phyloP scores from a whole-genome alignment of 2,329 filamentous ascomycete genomes.

The Tolypocladium paradoxum region DNA sequence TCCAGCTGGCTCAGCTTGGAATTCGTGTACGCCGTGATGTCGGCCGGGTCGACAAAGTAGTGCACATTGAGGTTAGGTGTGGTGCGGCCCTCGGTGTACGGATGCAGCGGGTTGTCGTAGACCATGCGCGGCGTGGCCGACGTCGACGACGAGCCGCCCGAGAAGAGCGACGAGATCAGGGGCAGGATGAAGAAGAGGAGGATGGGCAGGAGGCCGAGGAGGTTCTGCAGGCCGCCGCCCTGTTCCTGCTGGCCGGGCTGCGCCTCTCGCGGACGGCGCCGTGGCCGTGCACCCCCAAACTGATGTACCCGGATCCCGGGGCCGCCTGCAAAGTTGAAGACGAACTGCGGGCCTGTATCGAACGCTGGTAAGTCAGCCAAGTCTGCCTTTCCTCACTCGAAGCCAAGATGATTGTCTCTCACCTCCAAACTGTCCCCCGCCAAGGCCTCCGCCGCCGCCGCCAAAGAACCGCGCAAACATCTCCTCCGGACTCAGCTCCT shows the following conservation, averaged over 20 bases:
- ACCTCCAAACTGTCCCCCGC: conserved; percentile 42
- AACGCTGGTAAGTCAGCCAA: conserved; percentile 38
- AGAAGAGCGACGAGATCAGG: conserved; percentile 70
- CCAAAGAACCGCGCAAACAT: conserved; percentile 97
- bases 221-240: conserved; percentile 40
- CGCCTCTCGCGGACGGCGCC: conserved; percentile 61
- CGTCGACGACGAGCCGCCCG: conserved; percentile 27
- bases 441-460: conserved; percentile 60
- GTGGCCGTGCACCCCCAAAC: conserved; percentile 72
- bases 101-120: conserved; percentile 60
- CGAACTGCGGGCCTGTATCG: conserved; percentile 75
- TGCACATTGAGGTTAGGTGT: conserved; percentile 62
- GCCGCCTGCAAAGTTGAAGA: conserved; percentile 89
- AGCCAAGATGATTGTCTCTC: conserved; percentile 5
- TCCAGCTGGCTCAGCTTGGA: conserved; percentile 68
- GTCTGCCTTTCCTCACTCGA: too few relatives aligned
- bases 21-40: conserved; percentile 59
- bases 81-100: conserved; percentile 62
- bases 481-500: conserved; percentile 92
- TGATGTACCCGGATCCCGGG: conserved; percentile 91
- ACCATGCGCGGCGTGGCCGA: conserved; percentile 57
- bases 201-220: conserved; percentile 75
- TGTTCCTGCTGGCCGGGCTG: conserved; percentile 37
- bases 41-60: conserved; percentile 76
- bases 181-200: conserved; percentile 82